Conservation (phyloP, 176 grass and related monocot species). For the Oryza rufipogon region DNA sequence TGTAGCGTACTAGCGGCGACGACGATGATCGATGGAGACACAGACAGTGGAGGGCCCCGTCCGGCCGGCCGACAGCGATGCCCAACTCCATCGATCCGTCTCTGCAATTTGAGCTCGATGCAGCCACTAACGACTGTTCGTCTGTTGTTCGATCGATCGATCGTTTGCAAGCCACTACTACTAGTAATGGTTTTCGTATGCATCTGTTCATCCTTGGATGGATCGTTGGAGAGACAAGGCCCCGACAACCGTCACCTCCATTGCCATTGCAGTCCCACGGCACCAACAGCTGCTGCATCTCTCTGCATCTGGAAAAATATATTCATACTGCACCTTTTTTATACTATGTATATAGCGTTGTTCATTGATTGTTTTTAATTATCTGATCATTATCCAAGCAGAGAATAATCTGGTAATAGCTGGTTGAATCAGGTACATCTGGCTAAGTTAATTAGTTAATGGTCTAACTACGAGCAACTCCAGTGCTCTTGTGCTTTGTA, state of each 20-base stretch:
- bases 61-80: background rate
- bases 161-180: too few relatives aligned
- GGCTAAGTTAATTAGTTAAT: too few relatives aligned
- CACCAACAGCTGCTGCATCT: too few relatives aligned
- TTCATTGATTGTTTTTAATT: background rate
- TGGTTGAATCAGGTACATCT: too few relatives aligned
- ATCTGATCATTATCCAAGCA: background rate
- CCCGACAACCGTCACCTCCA: conserved; percentile 7
- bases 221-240: background rate
- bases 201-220: too few relatives aligned
- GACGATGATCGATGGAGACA: background rate
- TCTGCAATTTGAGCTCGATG: background rate
- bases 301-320: background rate
- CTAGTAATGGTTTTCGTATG: background rate
- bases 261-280: background rate
- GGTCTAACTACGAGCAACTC: too few relatives aligned
- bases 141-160: background rate
- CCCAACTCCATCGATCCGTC: background rate
- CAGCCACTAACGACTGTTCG: background rate
- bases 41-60: background rate
- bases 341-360: too few relatives aligned
- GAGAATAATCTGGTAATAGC: too few relatives aligned
- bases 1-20: background rate
- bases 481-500: too few relatives aligned
- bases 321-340: background rate